These are phyloP conservation scores for Apophysomyces ossiformis DNA, from an alignment of 371 early-diverging fungal genomes.

Conservation along the genomic window DNA sequence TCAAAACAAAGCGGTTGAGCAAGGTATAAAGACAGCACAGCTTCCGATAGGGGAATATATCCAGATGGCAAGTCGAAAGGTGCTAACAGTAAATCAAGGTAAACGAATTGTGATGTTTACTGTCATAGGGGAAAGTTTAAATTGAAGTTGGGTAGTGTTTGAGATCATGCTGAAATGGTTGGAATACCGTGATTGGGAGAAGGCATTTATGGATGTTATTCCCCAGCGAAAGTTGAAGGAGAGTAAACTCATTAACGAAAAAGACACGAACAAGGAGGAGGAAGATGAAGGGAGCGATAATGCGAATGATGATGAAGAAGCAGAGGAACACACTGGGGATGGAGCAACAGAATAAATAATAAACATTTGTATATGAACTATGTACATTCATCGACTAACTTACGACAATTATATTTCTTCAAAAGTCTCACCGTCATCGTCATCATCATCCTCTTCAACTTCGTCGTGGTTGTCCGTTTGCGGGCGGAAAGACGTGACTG, in stretches of 20 bases:
- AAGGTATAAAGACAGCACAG: conserved; percentile 78
- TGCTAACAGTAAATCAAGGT: conserved; percentile 94
- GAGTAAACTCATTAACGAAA: conserved; percentile 40
- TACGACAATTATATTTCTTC: conserved; percentile 22
- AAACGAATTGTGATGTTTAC: conserved; percentile 15
- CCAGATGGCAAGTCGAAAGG: conserved; percentile 77
- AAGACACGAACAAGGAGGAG: conserved; percentile 22
- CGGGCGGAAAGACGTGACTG: not conserved
- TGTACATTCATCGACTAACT: not conserved
- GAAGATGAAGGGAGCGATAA: conserved; percentile 23
- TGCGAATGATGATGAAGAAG: conserved; percentile 18
- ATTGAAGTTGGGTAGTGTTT: conserved; percentile 51
- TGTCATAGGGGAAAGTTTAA: not conserved
- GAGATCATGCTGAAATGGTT: conserved; percentile 82
- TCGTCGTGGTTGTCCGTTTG: conserved; percentile 24
- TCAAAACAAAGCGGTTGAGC: conserved; percentile 73
- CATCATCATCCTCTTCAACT: conserved; percentile 24
- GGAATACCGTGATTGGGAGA: conserved; percentile 77
- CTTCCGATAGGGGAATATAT: conserved; percentile 90
- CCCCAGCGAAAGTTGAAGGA: conserved; percentile 83
- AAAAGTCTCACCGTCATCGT: conserved; percentile 27
- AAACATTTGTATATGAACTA: conserved; percentile 8
- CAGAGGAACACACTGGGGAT: conserved; percentile 24
- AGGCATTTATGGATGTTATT: conserved; percentile 83
- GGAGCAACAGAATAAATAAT: conserved; percentile 12